Conservation (phyloP, 2,329 filamentous ascomycete genomes). For the Exophiala dermatitidis region DNA sequence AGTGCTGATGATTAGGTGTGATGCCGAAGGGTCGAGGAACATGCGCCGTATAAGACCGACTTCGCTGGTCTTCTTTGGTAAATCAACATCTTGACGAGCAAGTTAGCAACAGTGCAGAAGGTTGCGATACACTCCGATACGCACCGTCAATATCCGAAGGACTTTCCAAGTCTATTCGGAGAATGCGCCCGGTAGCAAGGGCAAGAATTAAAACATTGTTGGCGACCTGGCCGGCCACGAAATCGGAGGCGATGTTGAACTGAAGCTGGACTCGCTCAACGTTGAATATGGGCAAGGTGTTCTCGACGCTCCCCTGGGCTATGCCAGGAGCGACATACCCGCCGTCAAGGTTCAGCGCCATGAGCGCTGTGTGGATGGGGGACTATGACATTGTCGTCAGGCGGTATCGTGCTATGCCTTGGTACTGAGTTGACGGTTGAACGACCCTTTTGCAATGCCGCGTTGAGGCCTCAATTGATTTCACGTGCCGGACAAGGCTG, state of each 20-base stretch:
- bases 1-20: constrained; percentile 86
- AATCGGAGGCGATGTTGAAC: constrained; percentile 90
- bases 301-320: constrained; percentile 53
- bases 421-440: no score
- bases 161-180: constrained; percentile 88
- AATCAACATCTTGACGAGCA: constrained; percentile 69
- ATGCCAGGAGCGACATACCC: constrained; percentile 64
- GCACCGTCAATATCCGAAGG: constrained; percentile 89
- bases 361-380: constrained; percentile 36
- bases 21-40: constrained; percentile 95
- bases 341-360: constrained; percentile 64
- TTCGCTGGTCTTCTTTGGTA: constrained; percentile 87
- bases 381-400: constrained; percentile 13
- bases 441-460: not conserved
- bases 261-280: constrained; percentile 87
- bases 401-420: not conserved
- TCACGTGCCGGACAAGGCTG: not conserved
- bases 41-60: constrained; percentile 88
- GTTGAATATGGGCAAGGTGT: constrained; percentile 79
- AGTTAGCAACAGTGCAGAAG: not conserved
- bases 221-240: constrained; percentile 91
- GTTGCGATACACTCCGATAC: constrained; percentile 14
- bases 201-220: constrained; percentile 95
- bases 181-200: constrained; percentile 81
- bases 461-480: not conserved